Percentiles rank a stretch among this genome's conserved stretches.
These are phyloP conservation scores for Epichloe baconii DNA, from an alignment of 2,329 filamentous ascomycete genomes.

Conservation along the genomic window DNA sequence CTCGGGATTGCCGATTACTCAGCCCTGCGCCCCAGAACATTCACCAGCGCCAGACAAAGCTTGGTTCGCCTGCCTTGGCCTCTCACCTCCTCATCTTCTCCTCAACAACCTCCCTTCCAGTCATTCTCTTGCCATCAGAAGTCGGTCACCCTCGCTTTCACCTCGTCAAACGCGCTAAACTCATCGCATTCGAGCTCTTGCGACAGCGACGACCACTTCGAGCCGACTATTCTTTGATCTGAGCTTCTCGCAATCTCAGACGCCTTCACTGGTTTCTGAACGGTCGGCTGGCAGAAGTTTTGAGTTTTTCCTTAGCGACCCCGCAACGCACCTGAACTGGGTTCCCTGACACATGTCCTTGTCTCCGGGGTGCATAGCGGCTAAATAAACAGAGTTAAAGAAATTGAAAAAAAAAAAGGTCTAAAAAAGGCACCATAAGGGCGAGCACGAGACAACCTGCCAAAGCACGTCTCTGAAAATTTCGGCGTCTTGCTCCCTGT, in stretches of 20 bases:
- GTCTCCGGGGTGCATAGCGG: no score
- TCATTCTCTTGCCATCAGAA: slow-evolving; percentile 22
- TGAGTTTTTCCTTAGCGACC: no score
- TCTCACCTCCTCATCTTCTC: slow-evolving; percentile 5
- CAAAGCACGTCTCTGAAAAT: background rate
- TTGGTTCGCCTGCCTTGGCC: slow-evolving; percentile 4
- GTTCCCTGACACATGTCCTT: no score
- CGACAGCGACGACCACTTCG: slow-evolving; percentile 18
- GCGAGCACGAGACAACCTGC: background rate
- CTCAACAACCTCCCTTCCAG: slow-evolving; percentile 12
- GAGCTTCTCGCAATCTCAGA: slow-evolving; percentile 29
- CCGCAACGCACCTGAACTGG: no score
- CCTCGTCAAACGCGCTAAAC: slow-evolving; percentile 8
- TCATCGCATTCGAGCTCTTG: slow-evolving; percentile 7
- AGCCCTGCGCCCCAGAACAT: background rate
- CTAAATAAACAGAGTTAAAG: no score
- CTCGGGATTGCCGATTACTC: background rate
- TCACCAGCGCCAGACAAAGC: background rate
- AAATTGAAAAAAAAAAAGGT: no score
- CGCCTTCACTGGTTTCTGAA: slow-evolving; percentile 49
- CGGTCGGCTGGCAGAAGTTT: slow-evolving; percentile 21
- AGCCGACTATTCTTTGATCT: slow-evolving; percentile 26
- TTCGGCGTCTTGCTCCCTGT: no score
- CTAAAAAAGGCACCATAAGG: no score
- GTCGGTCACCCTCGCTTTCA: slow-evolving; percentile 19